phyloP scores from a whole-genome alignment of 805 yeast species.

The Starmerella asiatica region DNA sequence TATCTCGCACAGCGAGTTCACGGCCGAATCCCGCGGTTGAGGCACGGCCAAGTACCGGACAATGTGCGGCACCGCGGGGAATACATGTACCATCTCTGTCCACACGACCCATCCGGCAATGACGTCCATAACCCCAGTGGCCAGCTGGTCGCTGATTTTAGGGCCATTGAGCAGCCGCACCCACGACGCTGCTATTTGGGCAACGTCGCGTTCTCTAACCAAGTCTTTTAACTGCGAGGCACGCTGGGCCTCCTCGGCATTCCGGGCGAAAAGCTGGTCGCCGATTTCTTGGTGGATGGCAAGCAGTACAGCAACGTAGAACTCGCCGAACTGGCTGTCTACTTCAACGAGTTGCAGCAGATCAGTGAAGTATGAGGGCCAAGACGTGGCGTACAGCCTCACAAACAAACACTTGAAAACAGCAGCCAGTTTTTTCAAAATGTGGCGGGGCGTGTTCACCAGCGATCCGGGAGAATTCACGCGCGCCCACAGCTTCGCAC shows the following conservation, averaged over 20 bases:
- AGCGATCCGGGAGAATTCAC: constrained; percentile 21
- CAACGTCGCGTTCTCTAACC: constrained; percentile 53
- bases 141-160: constrained; percentile 31
- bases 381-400: constrained; percentile 34
- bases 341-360: constrained; percentile 30
- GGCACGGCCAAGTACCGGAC: constrained; percentile 42
- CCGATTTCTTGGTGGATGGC: constrained; percentile 86
- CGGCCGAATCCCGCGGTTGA: constrained; percentile 39
- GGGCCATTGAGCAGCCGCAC: constrained; percentile 6
- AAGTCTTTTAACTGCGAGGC: constrained; percentile 67
- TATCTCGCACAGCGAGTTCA: constrained; percentile 45
- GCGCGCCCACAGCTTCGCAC: constrained; percentile 37
- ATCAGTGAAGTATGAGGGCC: constrained; percentile 42
- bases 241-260: constrained; percentile 43
- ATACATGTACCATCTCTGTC: constrained; percentile 71
- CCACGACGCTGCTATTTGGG: constrained; percentile 33
- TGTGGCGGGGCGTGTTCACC: constrained; percentile 30
- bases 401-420: constrained; percentile 41
- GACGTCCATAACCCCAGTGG: constrained; percentile 46
- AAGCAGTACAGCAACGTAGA: constrained; percentile 57
- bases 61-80: constrained; percentile 40
- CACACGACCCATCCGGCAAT: constrained; percentile 84
- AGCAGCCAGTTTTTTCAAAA: constrained; percentile 47
- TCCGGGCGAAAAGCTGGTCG: constrained; percentile 69
- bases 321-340: constrained; percentile 41